Percentiles rank a stretch among this genome's conserved stretches.
These are phyloP conservation scores for Chenopodium formosanum DNA, from an alignment of 148 eudicot genomes.

Conservation along the genomic window DNA sequence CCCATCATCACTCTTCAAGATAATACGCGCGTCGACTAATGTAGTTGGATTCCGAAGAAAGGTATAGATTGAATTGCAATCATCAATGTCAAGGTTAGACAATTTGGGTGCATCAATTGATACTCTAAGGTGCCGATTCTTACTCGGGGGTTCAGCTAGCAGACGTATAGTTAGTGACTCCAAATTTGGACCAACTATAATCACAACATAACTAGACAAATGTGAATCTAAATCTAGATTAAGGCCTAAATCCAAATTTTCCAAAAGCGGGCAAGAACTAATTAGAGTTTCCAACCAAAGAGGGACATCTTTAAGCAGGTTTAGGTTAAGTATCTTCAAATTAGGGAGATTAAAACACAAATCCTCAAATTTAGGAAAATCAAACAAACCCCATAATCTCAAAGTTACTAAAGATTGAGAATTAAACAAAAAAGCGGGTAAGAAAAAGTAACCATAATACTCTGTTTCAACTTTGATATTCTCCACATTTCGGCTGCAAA, in stretches of 20 bases:
- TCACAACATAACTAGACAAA: background rate
- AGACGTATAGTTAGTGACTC: background rate
- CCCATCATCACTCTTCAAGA: background rate
- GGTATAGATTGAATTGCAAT: background rate
- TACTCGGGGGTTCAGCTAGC: background rate
- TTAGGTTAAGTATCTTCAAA: background rate
- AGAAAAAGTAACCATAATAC: no score
- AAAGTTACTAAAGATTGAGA: background rate
- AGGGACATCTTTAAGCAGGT: background rate
- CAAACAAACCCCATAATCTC: background rate
- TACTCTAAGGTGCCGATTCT: background rate
- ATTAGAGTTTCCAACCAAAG: background rate
- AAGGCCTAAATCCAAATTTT: background rate
- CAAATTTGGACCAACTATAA: background rate
- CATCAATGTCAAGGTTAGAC: background rate
- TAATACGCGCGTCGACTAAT: background rate
- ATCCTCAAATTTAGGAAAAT: background rate
- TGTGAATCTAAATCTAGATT: background rate
- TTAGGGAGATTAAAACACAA: slow-evolving; percentile 9
- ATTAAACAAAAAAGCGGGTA: background rate
- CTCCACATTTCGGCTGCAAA: no score
- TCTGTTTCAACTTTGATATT: no score
- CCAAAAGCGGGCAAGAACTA: slow-evolving; percentile 7
- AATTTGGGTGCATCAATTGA: background rate
- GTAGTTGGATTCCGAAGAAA: background rate